Evolutionary conservation across 2,329 filamentous ascomycete genomes (phyloP).

Genomic region (Colletotrichum liriopes): DNA sequence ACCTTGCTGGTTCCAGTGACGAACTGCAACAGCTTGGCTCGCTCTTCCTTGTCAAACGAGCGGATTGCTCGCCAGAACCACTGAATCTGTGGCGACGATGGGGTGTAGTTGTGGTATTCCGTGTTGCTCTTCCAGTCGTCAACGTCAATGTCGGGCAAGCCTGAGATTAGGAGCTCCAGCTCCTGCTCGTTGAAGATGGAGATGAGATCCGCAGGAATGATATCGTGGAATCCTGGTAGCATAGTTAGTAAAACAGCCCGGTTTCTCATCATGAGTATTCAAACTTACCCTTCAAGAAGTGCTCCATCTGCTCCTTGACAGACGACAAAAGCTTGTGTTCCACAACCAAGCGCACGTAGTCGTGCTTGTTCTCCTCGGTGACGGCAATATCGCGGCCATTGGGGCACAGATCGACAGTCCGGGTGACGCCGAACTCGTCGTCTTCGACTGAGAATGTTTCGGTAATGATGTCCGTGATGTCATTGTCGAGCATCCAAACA

Average conservation of each 20-base stretch:
- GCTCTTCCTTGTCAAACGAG: constrained; percentile 99
- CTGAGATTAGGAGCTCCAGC: constrained; percentile 95
- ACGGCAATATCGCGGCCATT: constrained; percentile 94
- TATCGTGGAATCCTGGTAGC: constrained; percentile 89
- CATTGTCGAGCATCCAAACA: constrained; percentile 98
- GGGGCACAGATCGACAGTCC: constrained; percentile 87
- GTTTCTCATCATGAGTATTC: neutral
- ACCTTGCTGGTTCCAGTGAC: constrained; percentile 99
- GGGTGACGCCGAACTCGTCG: constrained; percentile 92
- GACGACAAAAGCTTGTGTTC: constrained; percentile 94
- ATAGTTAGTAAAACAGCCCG: constrained; percentile 49
- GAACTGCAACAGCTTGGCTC: constrained; percentile 96
- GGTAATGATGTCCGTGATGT: constrained; percentile 97
- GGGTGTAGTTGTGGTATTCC: constrained; percentile 97
- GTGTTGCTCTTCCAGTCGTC: constrained; percentile 99
- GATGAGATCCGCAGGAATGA: constrained; percentile 93
- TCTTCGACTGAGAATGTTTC: constrained; percentile 97
- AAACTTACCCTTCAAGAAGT: constrained; percentile 84
- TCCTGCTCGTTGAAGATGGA: constrained; percentile 99
- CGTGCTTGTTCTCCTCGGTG: constrained; percentile 98
- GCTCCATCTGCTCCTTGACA: constrained; percentile 93
- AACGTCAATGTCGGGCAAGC: constrained; percentile 95
- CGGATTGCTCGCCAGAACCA: constrained; percentile 99
- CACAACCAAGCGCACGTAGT: constrained; percentile 94
- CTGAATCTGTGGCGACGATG: constrained; percentile 95